These are phyloP conservation scores for Ramichloridium luteum DNA, from an alignment of 2,329 filamentous ascomycete genomes.

Conservation along the genomic window DNA sequence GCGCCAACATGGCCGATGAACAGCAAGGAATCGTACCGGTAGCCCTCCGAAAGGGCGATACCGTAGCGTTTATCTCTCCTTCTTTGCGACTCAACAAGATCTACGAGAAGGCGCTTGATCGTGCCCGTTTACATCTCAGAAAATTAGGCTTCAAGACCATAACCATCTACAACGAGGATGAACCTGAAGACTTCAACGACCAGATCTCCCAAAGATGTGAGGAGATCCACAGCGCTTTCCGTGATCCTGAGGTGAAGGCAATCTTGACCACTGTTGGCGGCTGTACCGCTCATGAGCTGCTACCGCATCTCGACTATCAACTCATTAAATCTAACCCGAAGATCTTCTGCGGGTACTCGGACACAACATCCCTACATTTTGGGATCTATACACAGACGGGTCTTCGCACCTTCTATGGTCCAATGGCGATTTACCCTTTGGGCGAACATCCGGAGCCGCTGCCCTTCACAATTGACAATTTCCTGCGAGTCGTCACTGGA, in stretches of 20 bases:
- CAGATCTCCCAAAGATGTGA: conserved; percentile 1
- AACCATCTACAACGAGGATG: not conserved
- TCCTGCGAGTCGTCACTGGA: conserved; percentile 1
- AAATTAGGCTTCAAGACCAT: not conserved
- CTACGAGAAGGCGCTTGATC: not conserved
- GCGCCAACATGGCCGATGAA: too few relatives aligned
- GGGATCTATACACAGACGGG: not conserved
- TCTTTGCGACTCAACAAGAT: not conserved
- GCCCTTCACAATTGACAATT: not conserved
- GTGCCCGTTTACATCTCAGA: not conserved
- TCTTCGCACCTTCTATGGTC: not conserved
- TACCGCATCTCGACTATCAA: conserved; percentile 1
- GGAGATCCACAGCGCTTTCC: conserved; percentile 1
- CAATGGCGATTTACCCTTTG: not conserved
- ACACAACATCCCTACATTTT: not conserved
- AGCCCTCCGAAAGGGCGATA: not conserved
- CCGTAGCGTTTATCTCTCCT: not conserved
- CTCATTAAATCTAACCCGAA: not conserved
- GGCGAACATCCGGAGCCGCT: not conserved
- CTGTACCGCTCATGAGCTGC: not conserved
- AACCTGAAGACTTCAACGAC: conserved; percentile 1
- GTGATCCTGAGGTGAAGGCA: not conserved
- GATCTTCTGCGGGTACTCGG: conserved; percentile 1
- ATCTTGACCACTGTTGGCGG: not conserved
- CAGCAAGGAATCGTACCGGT: not conserved